Evolutionary conservation across 2,329 filamentous ascomycete genomes (phyloP), one percentile per base, ranked within the genome.

Genomic region (Zasmidium cellare): DNA sequence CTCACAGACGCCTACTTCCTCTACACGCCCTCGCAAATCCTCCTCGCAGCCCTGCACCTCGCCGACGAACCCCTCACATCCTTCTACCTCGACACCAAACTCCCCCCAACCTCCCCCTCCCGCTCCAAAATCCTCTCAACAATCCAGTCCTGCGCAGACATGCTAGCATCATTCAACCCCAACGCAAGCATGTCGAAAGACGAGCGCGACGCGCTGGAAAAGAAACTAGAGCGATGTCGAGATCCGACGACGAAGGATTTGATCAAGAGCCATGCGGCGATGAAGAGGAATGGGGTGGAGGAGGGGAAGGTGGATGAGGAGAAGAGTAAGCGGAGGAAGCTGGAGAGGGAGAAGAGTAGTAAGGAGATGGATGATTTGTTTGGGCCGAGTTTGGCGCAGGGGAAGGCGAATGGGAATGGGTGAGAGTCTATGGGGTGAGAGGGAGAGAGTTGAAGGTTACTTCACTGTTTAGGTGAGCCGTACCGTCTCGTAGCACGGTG

Each of bases 1-100:
- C 82, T 97, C 60, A 96, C 93, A 23, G 94, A 99, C 69, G 92
- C 86, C n/a, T 97, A 97, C 77, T 97, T 97, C 76, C 88, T 96
- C 74, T 97, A 90, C 76, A 93, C 93, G 0, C 94, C 94, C 0
- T 89, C 90, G 22, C 94, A 99, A 74, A 96, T 97, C 72, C 92
- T 92, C 87, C 82, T 97, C 59, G 88, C 91, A 0, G 87, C 92
- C 0, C 76, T 97, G 24, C 80, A 88, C 14, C 82, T 96, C 52
- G 90, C 87, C 0, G 93, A 97, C 71, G 76, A 80, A 44, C 84
- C 82, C 0, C 76, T 94, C 70, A 72, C 75, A 0, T 57, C 70
- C n/a, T 79, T 79, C 65, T 81, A 78, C 67, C 69, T 82, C 19
- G 65, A 67, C 19, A 73, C 75, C 3, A 80, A 81, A 60, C 57